Percentiles rank a stretch among this genome's conserved stretches.
phyloP scores from a whole-genome alignment of 1,139 yeast genomes.

The Nakaseomyces nivariensis region DNA sequence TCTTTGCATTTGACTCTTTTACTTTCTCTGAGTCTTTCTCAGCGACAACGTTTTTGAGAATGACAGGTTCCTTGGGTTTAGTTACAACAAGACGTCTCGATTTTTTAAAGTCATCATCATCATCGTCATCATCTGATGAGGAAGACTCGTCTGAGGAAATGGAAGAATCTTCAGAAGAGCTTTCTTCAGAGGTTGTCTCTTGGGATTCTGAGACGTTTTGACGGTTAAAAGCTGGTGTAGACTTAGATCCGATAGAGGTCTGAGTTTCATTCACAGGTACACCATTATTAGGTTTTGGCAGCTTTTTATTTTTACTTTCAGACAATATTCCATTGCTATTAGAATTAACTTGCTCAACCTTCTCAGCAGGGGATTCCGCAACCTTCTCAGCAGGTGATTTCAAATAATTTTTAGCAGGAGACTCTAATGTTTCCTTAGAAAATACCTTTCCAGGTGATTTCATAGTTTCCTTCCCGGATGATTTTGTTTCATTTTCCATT shows the following conservation, averaged over 20 bases:
- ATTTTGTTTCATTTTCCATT: no score
- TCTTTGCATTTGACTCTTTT: no score
- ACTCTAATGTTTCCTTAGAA: no score
- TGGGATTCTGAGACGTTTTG: not conserved
- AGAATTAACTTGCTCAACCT: no score
- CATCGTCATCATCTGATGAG: slow-evolving; percentile 16
- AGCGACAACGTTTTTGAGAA: not conserved
- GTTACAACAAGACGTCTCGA: slow-evolving; percentile 32
- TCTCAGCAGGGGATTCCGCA: no score
- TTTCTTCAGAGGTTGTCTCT: slow-evolving; percentile 3
- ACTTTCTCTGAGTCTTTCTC: not conserved
- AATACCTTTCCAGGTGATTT: no score
- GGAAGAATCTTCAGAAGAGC: slow-evolving; percentile 1
- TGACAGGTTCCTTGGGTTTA: slow-evolving; percentile 13
- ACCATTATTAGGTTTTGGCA: no score
- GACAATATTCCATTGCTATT: no score
- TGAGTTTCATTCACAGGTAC: no score
- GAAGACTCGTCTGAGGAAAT: not conserved
- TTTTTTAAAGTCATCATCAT: slow-evolving; percentile 16
- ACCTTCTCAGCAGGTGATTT: not conserved
- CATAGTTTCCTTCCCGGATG: no score
- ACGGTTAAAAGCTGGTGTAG: not conserved
- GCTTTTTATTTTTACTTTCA: no score
- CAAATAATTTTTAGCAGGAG: not conserved
- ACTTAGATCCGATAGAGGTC: not conserved